phyloP scores from a whole-genome alignment of 306 rosid genomes.

The Datisca glomerata region DNA sequence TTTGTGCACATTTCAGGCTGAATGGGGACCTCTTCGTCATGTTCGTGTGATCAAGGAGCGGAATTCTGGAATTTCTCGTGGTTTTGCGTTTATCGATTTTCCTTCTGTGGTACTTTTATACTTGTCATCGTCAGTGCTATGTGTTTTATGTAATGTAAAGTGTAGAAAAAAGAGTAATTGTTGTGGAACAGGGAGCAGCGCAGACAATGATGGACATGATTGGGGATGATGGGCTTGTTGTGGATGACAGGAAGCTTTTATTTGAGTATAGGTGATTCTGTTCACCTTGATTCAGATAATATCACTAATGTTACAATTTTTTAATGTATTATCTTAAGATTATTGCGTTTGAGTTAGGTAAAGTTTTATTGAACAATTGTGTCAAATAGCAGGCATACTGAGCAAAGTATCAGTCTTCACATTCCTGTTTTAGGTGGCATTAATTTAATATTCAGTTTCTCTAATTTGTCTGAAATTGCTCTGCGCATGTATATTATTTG shows the following conservation, averaged over 20 bases:
- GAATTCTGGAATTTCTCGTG: constrained; percentile 85
- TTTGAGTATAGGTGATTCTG: constrained; percentile 85
- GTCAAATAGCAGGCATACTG: too few species aligned
- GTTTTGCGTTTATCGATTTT: constrained; percentile 97
- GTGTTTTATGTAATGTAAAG: constrained; percentile 10
- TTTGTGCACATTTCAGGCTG: constrained; percentile 44
- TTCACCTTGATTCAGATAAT: too few species aligned
- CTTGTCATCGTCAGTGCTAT: constrained; percentile 9
- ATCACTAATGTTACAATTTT: too few species aligned
- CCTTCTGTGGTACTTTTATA: constrained; percentile 67
- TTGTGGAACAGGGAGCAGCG: constrained; percentile 73
- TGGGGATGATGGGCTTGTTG: constrained; percentile 74
- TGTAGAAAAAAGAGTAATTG: constrained; percentile 9
- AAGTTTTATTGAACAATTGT: too few species aligned
- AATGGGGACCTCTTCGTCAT: constrained; percentile 99
- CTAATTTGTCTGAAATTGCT: too few species aligned
- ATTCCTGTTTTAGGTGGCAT: too few species aligned
- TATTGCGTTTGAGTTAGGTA: too few species aligned
- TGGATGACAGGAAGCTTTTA: constrained; percentile 80
- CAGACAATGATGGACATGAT: constrained; percentile 83
- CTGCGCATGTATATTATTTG: too few species aligned
- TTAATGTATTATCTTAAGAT: too few species aligned
- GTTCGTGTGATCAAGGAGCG: constrained; percentile 97
- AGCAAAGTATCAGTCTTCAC: too few species aligned
- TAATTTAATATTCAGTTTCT: too few species aligned